Conservation (phyloP, 2,329 filamentous ascomycete species). For the Zalaria obscura region DNA sequence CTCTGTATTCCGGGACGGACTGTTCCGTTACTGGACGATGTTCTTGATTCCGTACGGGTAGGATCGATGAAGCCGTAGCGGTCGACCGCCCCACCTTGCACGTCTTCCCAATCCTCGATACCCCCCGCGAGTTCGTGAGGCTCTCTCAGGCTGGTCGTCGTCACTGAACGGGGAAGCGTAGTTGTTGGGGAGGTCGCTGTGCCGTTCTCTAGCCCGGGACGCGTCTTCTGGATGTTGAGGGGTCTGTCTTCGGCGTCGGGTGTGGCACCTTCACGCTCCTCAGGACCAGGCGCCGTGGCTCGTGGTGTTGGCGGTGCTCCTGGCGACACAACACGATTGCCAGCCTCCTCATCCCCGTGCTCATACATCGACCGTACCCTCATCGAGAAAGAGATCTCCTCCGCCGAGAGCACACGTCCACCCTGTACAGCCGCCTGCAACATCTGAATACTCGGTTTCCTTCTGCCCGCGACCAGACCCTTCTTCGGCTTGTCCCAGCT, state of each 20-base stretch:
- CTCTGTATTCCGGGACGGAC: slow-evolving; percentile 36
- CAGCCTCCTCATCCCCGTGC: slow-evolving; percentile 42
- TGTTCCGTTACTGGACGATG: slow-evolving; percentile 12
- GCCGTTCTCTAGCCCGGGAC: slow-evolving; percentile 1
- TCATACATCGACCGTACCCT: slow-evolving; percentile 52
- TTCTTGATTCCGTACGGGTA: slow-evolving; percentile 21
- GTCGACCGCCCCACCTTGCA: slow-evolving; percentile 45
- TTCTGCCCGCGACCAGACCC: slow-evolving; percentile 14
- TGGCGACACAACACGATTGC: slow-evolving; percentile 21
- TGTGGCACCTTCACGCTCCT: slow-evolving; percentile 4
- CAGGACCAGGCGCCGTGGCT: not conserved
- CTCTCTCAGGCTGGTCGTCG: slow-evolving; percentile 22
- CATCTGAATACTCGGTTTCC: slow-evolving; percentile 22
- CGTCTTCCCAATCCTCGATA: slow-evolving; percentile 50
- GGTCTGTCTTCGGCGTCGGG: slow-evolving; percentile 4
- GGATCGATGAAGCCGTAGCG: slow-evolving; percentile 50
- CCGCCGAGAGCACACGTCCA: slow-evolving; percentile 42
- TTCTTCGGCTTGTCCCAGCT: slow-evolving; percentile 1
- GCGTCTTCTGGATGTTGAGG: slow-evolving; percentile 1
- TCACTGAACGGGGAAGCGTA: slow-evolving; percentile 19
- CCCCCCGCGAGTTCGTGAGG: slow-evolving; percentile 46
- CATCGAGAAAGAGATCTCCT: slow-evolving; percentile 48
- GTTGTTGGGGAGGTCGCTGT: slow-evolving; percentile 6
- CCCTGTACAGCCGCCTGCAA: slow-evolving; percentile 18
- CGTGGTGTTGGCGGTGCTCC: slow-evolving; percentile 2